Evolutionary conservation across 495 filamentous ascomycete species (phyloP), one percentile per base, ranked within the genome.

Genomic region (Extremus antarcticus): DNA sequence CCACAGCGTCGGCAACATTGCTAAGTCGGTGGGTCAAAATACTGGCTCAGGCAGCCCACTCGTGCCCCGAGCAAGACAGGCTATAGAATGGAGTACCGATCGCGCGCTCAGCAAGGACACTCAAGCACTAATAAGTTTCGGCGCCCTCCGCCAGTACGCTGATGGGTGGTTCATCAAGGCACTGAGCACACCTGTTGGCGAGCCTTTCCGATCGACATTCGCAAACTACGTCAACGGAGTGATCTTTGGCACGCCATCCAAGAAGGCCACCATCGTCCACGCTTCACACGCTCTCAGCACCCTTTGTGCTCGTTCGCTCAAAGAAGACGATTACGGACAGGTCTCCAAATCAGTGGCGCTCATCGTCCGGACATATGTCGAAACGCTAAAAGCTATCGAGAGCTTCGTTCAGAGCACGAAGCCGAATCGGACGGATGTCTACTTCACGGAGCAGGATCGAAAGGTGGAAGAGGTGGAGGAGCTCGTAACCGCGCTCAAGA

Each of bases 281-380:
- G 85, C 88, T 8, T 77, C 83, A 32, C 78, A 82, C 54, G 79
- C 84, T 0, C 70, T 97, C 39, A 77, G 79, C 10, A 73, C 71
- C 38, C 75, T 99, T 7, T 77, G 84, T 16, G 75, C 84, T n/a
- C 74, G 75, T 40, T 88, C 83, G 67, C 70, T 96, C 25, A 71
- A 71, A 10, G 92, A 99, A 70, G 92, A 99, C 67, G 74, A 74
- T n/a, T 94, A 80, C 61, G 92, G 92, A 23, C 84, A 86, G 61
- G 92, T 95, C 40, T 82, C 91, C 50, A 76, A 79, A 29, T 83
- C 91, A 62, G 79, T 96, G 1, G 78, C 86, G 4, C 63, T 66
- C 8, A 78, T 94, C 25, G 78, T 97, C 45, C 76, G 81, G 49
- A 79, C 80, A 1, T 83, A 90, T 60, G 86, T 84, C 0, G 62